Conservation (phyloP, 1,284 basidiomycete species). For the Apiotrichum domesticum region DNA sequence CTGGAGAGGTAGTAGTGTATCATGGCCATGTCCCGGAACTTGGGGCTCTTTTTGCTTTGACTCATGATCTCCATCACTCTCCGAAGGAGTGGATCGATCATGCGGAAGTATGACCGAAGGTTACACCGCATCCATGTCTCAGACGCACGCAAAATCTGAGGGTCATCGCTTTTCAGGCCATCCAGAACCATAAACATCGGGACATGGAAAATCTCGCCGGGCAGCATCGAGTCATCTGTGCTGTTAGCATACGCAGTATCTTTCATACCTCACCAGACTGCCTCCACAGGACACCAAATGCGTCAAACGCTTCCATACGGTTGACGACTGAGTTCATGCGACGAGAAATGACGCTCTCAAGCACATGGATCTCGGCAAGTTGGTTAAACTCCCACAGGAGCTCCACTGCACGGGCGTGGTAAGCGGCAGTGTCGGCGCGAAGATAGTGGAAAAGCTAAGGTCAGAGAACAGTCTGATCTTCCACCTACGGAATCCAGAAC, state of each 20-base stretch:
- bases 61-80: conserved; percentile 45
- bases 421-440: conserved; percentile 58
- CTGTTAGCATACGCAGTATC: background rate
- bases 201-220: conserved; percentile 71
- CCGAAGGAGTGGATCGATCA: conserved; percentile 78
- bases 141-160: conserved; percentile 64
- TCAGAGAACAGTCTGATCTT: conserved; percentile 6
- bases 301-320: conserved; percentile 60
- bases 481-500: conserved; percentile 30
- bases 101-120: conserved; percentile 79
- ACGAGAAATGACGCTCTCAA: conserved; percentile 60
- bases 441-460: conserved; percentile 68
- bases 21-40: conserved; percentile 11
- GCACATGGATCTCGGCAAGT: conserved; percentile 39
- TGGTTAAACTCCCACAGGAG: conserved; percentile 66
- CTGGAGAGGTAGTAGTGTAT: conserved; percentile 50
- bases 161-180: conserved; percentile 67
- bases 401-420: conserved; percentile 74
- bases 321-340: conserved; percentile 25
- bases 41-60: background rate
- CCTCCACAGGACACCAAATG: conserved; percentile 89
- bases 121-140: conserved; percentile 96
- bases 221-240: conserved; percentile 70
- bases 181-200: conserved; percentile 86
- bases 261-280: conserved; percentile 59